A percentile compares a stretch with the other conserved stretches of the same genome.
These are phyloP conservation scores for Saccharomycopsis sp. DNA, from an alignment of 805 yeast genomes.

Conservation along the genomic window DNA sequence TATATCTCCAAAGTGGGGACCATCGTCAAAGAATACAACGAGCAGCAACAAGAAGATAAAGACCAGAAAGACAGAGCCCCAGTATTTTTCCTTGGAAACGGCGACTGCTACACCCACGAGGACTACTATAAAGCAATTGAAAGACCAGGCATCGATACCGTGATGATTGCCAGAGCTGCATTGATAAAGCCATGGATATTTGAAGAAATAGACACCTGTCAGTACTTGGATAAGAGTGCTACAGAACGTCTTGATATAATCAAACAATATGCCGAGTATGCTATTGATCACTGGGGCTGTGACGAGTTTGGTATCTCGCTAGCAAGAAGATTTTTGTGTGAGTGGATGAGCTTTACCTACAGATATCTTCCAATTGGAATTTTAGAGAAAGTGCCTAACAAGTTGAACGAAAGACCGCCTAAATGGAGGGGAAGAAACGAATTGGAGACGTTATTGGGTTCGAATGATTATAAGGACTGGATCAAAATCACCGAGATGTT, in stretches of 20 bases:
- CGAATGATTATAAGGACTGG: conserved; percentile 88
- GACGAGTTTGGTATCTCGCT: conserved; percentile 90
- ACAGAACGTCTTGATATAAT: conserved; percentile 78
- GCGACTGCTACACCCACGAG: conserved; percentile 80
- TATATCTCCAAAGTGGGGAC: conserved; percentile 72
- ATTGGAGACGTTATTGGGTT: conserved; percentile 81
- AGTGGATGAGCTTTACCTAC: conserved; percentile 88
- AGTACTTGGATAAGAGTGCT: conserved; percentile 86
- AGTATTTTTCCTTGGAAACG: conserved; percentile 88
- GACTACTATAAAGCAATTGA: conserved; percentile 77
- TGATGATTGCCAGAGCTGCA: conserved; percentile 98
- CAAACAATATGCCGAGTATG: conserved; percentile 63
- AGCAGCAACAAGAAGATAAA: conserved; percentile 52
- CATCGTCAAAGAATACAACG: conserved; percentile 52
- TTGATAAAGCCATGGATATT: conserved; percentile 98
- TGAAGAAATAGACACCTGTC: conserved; percentile 87
- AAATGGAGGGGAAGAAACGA: conserved; percentile 91
- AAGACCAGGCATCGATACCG: conserved; percentile 72
- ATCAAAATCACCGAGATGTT: conserved; percentile 93
- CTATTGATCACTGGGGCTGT: conserved; percentile 96
- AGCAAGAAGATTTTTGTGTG: conserved; percentile 88
- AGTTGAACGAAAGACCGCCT: conserved; percentile 89
- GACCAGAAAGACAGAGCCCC: conserved; percentile 40
- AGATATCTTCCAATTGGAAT: conserved; percentile 93
- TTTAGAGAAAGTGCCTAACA: conserved; percentile 81